Evolutionary conservation across 129 eudicot genomes (phyloP).

Genomic region (Flaveria robusta): DNA sequence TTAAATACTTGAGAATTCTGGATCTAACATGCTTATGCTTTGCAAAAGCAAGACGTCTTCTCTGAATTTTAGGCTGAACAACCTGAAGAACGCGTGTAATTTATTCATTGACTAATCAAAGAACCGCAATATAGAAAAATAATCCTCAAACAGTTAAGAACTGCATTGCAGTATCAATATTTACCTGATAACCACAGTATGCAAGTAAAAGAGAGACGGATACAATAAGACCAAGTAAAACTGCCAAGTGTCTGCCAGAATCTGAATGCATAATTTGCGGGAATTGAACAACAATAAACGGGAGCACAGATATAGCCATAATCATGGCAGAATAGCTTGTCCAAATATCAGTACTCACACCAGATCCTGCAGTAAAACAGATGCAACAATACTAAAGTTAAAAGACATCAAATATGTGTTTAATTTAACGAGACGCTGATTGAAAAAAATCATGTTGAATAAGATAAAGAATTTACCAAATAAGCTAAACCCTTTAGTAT

Average conservation of each 20-base stretch:
- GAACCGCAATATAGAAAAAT: neutral
- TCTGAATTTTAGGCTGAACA: conserved; percentile 76
- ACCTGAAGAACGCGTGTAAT: conserved; percentile 39
- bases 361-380: conserved; percentile 64
- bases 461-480: conserved; percentile 47
- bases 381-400: conserved; percentile 13
- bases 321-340: conserved; percentile 84
- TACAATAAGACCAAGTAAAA: conserved; percentile 67
- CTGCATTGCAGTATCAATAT: conserved; percentile 8
- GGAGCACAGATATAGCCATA: conserved; percentile 76
- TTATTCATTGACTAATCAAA: neutral
- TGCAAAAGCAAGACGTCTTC: conserved; percentile 64
- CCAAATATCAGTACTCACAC: conserved; percentile 84
- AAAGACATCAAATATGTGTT: neutral
- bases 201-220: conserved; percentile 58
- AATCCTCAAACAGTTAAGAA: conserved; percentile 13
- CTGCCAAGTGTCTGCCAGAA: conserved; percentile 77
- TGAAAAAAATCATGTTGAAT: neutral
- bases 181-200: conserved; percentile 89
- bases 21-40: conserved; percentile 78
- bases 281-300: conserved; percentile 78
- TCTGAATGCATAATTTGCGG: conserved; percentile 64
- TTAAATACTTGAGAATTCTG: conserved; percentile 57
- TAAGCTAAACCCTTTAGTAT: conserved; percentile 68
- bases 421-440: neutral